Evolutionary conservation across 164 flowering plant genomes (phyloP), one percentile per base, ranked within the genome.

Genomic region (Tinospora cordifolia): DNA sequence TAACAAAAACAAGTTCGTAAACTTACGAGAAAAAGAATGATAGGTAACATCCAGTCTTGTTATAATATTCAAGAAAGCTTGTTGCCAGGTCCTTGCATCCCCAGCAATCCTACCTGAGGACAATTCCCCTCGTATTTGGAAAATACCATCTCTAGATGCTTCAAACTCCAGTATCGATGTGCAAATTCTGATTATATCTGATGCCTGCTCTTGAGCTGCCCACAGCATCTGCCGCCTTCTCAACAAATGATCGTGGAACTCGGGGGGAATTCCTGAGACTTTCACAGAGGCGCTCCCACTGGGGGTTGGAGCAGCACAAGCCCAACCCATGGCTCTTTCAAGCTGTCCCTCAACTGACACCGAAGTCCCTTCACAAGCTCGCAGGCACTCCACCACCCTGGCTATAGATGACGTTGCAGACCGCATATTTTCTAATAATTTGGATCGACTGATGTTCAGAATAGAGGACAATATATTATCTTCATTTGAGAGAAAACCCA

Each of bases 281-380:
- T 86, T 89, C 36, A 74, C 71, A 26, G 84, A 81, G 25, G 78
- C n/a, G 82, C 71, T 86, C 67, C 85, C 74, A 78, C 82, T 82
- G 11, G 89, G 65, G 79, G 70, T 86, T 74, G 94, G 87, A 26
- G 89, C 95, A 65, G 89, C 98, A 83, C 98, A 94, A 66, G 97
- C 98, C 98, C 98, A 94, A 24, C 87, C 88, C 98, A 94, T 94
- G 44, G 97, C 96, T 83, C 97, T 85, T 84, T 94, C 97, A 73
- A 94, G 97, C 78, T 91, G 98, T 67, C 89, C 95, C 83, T 91
- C 97, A 41, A 92, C 98, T 62, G 86, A 75, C 68, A 83, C 69
- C 71, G 96, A 88, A 79, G 81, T 81, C 77, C 79, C 82, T 79
- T 90, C 97, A 83, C 89, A 89, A 68, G 85, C 77, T 78, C 91